Percentiles rank a stretch among this genome's conserved stretches.
These are phyloP conservation scores for Aspergillus sp. DNA, from an alignment of 2,329 filamentous ascomycete genomes.

Conservation along the genomic window DNA sequence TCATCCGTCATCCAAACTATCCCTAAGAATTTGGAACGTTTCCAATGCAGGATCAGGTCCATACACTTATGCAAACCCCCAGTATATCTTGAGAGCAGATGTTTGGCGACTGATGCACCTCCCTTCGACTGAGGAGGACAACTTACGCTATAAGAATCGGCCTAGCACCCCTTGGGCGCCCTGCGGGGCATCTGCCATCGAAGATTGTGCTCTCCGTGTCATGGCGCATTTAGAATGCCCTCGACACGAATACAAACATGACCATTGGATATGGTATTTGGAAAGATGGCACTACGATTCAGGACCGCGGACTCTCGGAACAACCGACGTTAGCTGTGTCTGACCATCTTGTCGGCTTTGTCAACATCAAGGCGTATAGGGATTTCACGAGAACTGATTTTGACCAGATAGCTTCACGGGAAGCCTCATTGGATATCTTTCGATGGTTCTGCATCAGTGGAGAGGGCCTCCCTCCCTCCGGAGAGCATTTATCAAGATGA, in stretches of 20 bases:
- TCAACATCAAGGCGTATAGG: background rate
- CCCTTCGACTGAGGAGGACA: slow-evolving; percentile 9
- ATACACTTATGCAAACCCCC: background rate
- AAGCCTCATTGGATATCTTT: slow-evolving; percentile 18
- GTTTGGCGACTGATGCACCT: slow-evolving; percentile 15
- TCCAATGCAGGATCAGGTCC: slow-evolving; percentile 11
- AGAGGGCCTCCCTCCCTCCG: slow-evolving; percentile 11
- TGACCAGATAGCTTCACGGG: slow-evolving; percentile 12
- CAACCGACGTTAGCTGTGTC: background rate
- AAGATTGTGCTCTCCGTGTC: slow-evolving; percentile 13
- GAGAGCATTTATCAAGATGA: slow-evolving; percentile 18
- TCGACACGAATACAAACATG: slow-evolving; percentile 11
- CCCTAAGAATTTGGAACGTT: too few relatives aligned
- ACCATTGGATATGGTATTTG: slow-evolving; percentile 11
- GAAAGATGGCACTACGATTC: slow-evolving; percentile 1
- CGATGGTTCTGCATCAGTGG: slow-evolving; percentile 16
- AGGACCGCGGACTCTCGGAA: background rate
- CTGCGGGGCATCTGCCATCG: background rate
- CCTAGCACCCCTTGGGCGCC: slow-evolving; percentile 6
- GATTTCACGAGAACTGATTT: background rate
- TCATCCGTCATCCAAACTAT: too few relatives aligned
- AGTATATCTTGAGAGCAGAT: slow-evolving; percentile 7
- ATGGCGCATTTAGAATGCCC: slow-evolving; percentile 8
- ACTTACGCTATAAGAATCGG: background rate
- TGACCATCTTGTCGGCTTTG: too few relatives aligned